A percentile compares a stretch with the other conserved stretches of the same genome.
phyloP scores from a whole-genome alignment of 331 rosid species.

The Telfairia occidentalis region DNA sequence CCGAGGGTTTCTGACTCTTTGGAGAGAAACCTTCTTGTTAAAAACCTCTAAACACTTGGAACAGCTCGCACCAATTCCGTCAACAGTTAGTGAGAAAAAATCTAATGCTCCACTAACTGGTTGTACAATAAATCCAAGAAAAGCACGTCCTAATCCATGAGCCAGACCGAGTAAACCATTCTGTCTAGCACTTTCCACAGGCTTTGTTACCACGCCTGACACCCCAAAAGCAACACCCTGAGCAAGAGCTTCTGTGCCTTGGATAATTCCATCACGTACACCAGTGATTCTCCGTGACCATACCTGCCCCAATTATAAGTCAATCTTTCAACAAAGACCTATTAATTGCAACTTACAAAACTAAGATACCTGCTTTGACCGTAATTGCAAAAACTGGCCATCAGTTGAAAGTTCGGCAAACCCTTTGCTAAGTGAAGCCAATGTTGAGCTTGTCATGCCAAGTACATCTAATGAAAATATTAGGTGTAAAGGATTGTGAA shows the following conservation, averaged over 20 bases:
- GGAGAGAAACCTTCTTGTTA: constrained; percentile 45
- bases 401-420: constrained; percentile 97
- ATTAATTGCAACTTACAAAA: background rate
- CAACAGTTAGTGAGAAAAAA: constrained; percentile 90
- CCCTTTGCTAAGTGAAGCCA: constrained; percentile 90
- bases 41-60: constrained; percentile 86
- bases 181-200: constrained; percentile 85
- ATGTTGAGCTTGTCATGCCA: constrained; percentile 96
- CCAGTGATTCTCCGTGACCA: constrained; percentile 94
- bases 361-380: constrained; percentile 73
- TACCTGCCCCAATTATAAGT: constrained; percentile 44
- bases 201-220: constrained; percentile 91
- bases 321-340: constrained; percentile 14
- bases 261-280: constrained; percentile 84
- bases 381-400: constrained; percentile 84
- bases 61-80: constrained; percentile 97
- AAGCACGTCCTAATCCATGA: constrained; percentile 93
- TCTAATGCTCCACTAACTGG: constrained; percentile 96
- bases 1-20: constrained; percentile 83
- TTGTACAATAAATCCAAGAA: constrained; percentile 79
- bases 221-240: constrained; percentile 98
- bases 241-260: constrained; percentile 94
- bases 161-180: constrained; percentile 86
- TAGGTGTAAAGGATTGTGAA: constrained; percentile 90
- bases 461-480: constrained; percentile 90